phyloP scores from a whole-genome alignment of 495 filamentous ascomycete genomes.

The Penicillium taxi region DNA sequence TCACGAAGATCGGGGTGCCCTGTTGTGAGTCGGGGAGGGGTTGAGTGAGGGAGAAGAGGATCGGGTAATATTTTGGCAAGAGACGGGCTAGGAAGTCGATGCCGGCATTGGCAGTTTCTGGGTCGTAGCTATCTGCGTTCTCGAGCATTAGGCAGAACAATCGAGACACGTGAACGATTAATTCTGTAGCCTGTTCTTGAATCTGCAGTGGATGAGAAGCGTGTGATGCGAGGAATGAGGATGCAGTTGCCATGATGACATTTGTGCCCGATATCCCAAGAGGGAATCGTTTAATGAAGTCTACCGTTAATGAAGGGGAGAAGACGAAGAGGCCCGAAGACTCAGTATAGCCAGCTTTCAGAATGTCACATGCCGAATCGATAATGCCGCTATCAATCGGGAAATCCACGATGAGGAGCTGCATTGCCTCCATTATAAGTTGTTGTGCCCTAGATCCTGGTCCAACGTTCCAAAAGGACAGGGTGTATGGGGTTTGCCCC shows the following conservation, averaged over 20 bases:
- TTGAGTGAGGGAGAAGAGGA: conserved; percentile 30
- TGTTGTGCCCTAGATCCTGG: conserved; percentile 48
- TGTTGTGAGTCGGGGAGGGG: conserved; percentile 11
- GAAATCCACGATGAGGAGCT: conserved; percentile 45
- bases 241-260: conserved; percentile 68
- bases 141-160: conserved; percentile 57
- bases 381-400: conserved; percentile 59
- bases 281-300: conserved; percentile 59
- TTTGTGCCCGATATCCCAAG: conserved; percentile 61
- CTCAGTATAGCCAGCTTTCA: conserved; percentile 75
- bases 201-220: conserved; percentile 51
- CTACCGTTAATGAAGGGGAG: conserved; percentile 57
- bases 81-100: conserved; percentile 65
- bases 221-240: conserved; percentile 55
- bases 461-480: conserved; percentile 53
- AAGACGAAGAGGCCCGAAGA: conserved; percentile 69
- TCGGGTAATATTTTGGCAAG: conserved; percentile 51
- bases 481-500: conserved; percentile 27
- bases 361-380: conserved; percentile 66
- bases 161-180: conserved; percentile 58
- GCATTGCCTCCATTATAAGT: conserved; percentile 48
- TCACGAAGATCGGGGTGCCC: conserved; percentile 43
- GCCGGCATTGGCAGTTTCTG: conserved; percentile 69
- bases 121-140: conserved; percentile 49
- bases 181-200: conserved; percentile 39